A percentile compares a stretch with the other conserved stretches of the same genome.
Conservation (phyloP, 2,329 filamentous ascomycete genomes). For the Penicillium decumbens region DNA sequence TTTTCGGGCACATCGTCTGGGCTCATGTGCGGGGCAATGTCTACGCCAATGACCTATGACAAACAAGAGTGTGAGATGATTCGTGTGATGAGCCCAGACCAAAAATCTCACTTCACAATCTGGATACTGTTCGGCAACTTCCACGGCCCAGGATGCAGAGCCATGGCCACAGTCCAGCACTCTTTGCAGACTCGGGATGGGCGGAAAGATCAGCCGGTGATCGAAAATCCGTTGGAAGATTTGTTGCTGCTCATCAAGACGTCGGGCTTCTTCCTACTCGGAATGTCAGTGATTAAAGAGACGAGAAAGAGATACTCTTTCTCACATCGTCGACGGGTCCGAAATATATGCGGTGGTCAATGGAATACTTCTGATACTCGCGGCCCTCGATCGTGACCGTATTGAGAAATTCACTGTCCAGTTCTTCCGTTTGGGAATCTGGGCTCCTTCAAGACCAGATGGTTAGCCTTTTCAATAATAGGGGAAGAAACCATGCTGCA, state of each 20-base stretch:
- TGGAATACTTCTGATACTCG: slow-evolving; percentile 62
- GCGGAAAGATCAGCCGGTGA: slow-evolving; percentile 64
- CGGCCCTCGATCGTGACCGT: slow-evolving; percentile 59
- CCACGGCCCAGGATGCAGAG: slow-evolving; percentile 64
- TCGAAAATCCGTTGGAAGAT: slow-evolving; percentile 63
- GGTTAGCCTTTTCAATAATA: slow-evolving; percentile 25
- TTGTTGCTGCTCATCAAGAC: slow-evolving; percentile 59
- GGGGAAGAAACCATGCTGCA: not conserved
- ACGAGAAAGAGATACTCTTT: slow-evolving; percentile 14
- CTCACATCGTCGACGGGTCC: slow-evolving; percentile 66
- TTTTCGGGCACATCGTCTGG: slow-evolving; percentile 63
- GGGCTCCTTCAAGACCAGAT: slow-evolving; percentile 34
- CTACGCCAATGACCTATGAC: slow-evolving; percentile 62
- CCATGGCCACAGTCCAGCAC: slow-evolving; percentile 71
- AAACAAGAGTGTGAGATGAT: slow-evolving; percentile 16
- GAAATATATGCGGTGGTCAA: slow-evolving; percentile 63
- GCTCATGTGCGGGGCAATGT: slow-evolving; percentile 66
- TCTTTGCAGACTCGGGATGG: slow-evolving; percentile 52
- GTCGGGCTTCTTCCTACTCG: slow-evolving; percentile 61
- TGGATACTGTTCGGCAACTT: slow-evolving; percentile 62
- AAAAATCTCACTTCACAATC: slow-evolving; percentile 54
- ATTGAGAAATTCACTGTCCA: slow-evolving; percentile 58
- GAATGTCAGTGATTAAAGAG: slow-evolving; percentile 12
- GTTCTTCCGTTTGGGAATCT: slow-evolving; percentile 44
- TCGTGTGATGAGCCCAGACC: slow-evolving; percentile 2